phyloP scores from a whole-genome alignment of 75 land plant genomes.

The Sequoiadendron giganteum region DNA sequence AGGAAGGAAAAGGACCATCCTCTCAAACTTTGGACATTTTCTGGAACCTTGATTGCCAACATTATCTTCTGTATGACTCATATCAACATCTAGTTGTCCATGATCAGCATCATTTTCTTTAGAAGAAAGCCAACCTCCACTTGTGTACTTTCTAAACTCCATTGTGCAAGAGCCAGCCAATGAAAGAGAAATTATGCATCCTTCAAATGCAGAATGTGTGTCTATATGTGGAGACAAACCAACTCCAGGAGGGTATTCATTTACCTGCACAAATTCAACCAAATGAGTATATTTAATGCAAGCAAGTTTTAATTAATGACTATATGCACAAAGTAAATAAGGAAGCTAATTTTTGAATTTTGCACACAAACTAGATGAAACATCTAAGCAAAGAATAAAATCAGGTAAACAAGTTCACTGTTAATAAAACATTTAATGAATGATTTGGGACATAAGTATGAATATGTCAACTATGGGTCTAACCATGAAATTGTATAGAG shows the following conservation, averaged over 20 bases:
- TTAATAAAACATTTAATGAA: background rate
- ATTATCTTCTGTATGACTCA: background rate
- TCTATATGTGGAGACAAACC: conserved; percentile 98
- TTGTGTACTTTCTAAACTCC: conserved; percentile 86
- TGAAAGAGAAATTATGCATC: conserved; percentile 84
- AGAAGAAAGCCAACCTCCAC: conserved; percentile 29
- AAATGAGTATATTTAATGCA: background rate
- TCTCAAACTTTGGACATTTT: conserved; percentile 22
- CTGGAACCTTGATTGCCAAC: conserved; percentile 10
- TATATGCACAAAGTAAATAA: background rate
- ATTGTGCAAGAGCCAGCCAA: conserved; percentile 92
- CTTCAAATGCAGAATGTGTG: conserved; percentile 98
- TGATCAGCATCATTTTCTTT: background rate
- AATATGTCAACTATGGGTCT: background rate
- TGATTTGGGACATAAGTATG: background rate
- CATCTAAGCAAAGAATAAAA: background rate
- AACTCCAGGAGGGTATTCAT: conserved; percentile 97
- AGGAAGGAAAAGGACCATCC: conserved; percentile 82
- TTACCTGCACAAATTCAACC: conserved; percentile 52
- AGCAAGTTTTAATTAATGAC: background rate
- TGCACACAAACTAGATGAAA: background rate
- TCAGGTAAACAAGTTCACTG: background rate
- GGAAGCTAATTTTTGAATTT: background rate
- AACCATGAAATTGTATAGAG: background rate
- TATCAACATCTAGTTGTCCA: background rate